Evolutionary conservation across 768 basidiomycete genomes (phyloP), one percentile per base, ranked within the genome.

Genomic region (Mycena rosella): DNA sequence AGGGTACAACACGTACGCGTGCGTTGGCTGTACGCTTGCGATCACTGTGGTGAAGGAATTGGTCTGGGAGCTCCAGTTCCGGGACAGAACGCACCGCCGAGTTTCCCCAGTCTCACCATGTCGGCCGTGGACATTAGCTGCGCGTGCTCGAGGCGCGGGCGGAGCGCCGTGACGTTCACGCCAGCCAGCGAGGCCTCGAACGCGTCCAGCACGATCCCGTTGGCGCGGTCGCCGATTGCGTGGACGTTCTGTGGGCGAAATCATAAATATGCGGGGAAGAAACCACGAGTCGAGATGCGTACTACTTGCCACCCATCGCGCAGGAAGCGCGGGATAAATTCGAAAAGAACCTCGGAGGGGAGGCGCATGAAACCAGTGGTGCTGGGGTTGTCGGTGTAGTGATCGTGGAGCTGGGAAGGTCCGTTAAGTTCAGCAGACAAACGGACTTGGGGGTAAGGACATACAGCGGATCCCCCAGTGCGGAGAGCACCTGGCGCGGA

Each of bases 141-240:
- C 0, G 96, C 93, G 77, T 99, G 97, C 76, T 99, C 97, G 11
- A 98, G 89, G 38, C 97, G 85, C 2, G 95, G 91, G 14, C 96
- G 84, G 76, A 88, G 85, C 60, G 82, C 78, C 5, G 80, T 76
- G 11, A 84, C 82, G 62, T 87, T 80, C 3, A 79, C 70, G 34
- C 74, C 73, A 49, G 75, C 72, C 10, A 94, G 73, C 1, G 92
- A 81, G 7, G 83, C 80, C 76, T 96, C 93, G 74, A 93, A 96
- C 10, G 95, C 91, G 73, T 98, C 89, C n/a, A 98, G 85, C 1
- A 95, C 87, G 42, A 92, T 82, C n/a, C 90, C 86, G 75, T 97
- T 98, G 29, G 95, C 96, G 48, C 89, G 88, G 74, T 99, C 97
- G 0, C 94, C 94, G 11, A 95, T 95, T 58, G 91, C 92, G 71